These are phyloP conservation scores for Xylaria sp. DNA, from an alignment of 2,329 filamentous ascomycete species.

Conservation along the genomic window DNA sequence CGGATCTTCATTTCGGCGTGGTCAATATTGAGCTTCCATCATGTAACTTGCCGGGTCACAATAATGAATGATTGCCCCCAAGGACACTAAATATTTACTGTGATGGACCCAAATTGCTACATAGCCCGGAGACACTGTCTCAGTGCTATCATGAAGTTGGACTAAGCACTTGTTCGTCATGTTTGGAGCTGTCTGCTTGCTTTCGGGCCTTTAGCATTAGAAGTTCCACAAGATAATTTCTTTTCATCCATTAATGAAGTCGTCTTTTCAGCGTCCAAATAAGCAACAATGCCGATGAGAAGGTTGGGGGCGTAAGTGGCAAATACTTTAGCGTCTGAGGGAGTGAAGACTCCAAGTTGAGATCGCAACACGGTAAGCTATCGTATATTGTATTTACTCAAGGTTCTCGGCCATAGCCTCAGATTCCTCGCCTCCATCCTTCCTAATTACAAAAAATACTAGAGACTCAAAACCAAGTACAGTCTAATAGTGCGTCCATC, in stretches of 20 bases:
- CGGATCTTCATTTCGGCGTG: constrained; percentile 17
- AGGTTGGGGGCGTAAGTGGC: constrained; percentile 14
- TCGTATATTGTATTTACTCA: too few species aligned
- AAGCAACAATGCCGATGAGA: neutral
- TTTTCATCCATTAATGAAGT: neutral
- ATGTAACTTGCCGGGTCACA: constrained; percentile 13
- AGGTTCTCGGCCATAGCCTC: neutral
- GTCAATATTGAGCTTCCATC: neutral
- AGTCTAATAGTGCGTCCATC: neutral
- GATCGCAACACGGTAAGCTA: constrained; percentile 5
- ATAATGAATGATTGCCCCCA: constrained; percentile 20
- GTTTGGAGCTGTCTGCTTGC: neutral
- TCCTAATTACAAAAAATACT: neutral
- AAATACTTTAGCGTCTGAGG: constrained; percentile 1
- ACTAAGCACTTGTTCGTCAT: neutral
- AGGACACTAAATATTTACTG: constrained; percentile 20
- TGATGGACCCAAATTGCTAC: constrained; percentile 18
- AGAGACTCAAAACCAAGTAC: too few species aligned
- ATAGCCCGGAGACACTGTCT: neutral
- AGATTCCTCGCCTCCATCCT: neutral
- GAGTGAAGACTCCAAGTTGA: neutral
- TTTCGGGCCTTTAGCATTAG: neutral
- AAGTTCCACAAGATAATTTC: neutral
- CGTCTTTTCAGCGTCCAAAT: neutral
- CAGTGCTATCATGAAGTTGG: constrained; percentile 6